phyloP scores from a whole-genome alignment of 2,329 filamentous ascomycete species.

The Botrytis fabae region DNA sequence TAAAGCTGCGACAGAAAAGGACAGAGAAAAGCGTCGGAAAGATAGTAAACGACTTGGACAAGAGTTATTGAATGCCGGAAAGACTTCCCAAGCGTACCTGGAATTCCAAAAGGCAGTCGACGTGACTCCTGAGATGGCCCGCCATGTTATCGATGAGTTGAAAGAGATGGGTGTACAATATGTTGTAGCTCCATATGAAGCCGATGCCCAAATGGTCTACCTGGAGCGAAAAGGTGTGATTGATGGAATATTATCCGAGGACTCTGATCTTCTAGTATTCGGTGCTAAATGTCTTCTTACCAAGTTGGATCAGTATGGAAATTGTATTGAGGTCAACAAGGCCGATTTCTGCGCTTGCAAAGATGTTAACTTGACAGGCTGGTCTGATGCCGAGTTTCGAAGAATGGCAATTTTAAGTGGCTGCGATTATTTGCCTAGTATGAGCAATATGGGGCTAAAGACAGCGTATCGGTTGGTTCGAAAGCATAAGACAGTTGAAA shows the following conservation, averaged over 20 bases:
- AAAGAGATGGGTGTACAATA: constrained; percentile 80
- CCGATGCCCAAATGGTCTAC: constrained; percentile 94
- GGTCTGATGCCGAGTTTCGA: constrained; percentile 88
- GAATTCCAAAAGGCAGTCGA: constrained; percentile 96
- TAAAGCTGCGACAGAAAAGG: constrained; percentile 83
- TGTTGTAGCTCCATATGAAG: constrained; percentile 94
- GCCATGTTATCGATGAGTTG: constrained; percentile 85
- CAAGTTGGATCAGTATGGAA: constrained; percentile 91
- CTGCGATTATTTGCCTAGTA: constrained; percentile 89
- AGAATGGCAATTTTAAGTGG: constrained; percentile 96
- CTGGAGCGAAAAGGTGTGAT: constrained; percentile 84
- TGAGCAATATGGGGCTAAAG: constrained; percentile 85
- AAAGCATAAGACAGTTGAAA: constrained; percentile 85
- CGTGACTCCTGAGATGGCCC: constrained; percentile 94
- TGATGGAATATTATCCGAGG: constrained; percentile 87
- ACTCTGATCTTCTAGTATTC: constrained; percentile 94
- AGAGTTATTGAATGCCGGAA: constrained; percentile 79
- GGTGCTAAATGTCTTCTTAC: constrained; percentile 88
- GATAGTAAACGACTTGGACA: constrained; percentile 74
- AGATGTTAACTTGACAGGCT: constrained; percentile 85
- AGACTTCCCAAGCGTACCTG: constrained; percentile 73
- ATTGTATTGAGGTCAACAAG: constrained; percentile 88
- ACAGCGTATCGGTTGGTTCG: constrained; percentile 88
- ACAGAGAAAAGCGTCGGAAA: constrained; percentile 71
- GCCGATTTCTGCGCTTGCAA: constrained; percentile 85